Conservation (phyloP, 2,329 filamentous ascomycete genomes). For the Helicocarpus griseus region DNA sequence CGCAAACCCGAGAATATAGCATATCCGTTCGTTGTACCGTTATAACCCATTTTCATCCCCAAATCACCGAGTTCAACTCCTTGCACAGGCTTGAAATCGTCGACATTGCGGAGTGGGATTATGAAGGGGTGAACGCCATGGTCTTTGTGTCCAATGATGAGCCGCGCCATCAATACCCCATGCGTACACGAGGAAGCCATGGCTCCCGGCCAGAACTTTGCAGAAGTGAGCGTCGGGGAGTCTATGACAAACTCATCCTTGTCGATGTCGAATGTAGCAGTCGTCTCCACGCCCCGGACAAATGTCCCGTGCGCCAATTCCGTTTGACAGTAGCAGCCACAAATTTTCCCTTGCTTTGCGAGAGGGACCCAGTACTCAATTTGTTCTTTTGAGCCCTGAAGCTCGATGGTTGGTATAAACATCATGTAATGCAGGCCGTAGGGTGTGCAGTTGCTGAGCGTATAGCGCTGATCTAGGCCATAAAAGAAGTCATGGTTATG, state of each 20-base stretch:
- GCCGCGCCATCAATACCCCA: slow-evolving; percentile 20
- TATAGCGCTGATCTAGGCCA: slow-evolving; percentile 10
- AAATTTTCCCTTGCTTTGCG: slow-evolving; percentile 8
- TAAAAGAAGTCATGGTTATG: slow-evolving; percentile 18
- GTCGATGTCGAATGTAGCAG: slow-evolving; percentile 19
- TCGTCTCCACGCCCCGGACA: slow-evolving; percentile 23
- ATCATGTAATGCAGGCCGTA: slow-evolving; percentile 13
- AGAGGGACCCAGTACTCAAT: slow-evolving; percentile 9
- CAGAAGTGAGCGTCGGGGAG: slow-evolving; percentile 18
- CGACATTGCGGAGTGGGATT: slow-evolving; percentile 18
- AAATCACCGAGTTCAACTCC: slow-evolving; percentile 22
- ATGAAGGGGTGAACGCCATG: slow-evolving; percentile 23
- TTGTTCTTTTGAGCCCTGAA: slow-evolving; percentile 9
- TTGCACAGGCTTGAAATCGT: slow-evolving; percentile 15
- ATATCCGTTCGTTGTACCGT: slow-evolving; percentile 25
- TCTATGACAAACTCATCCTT: slow-evolving; percentile 23
- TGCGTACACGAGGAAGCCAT: slow-evolving; percentile 20
- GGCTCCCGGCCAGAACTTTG: slow-evolving; percentile 24
- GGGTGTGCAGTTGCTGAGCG: slow-evolving; percentile 11
- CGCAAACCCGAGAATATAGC: slow-evolving; percentile 23
- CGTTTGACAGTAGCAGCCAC: slow-evolving; percentile 19
- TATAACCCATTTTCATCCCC: slow-evolving; percentile 18
- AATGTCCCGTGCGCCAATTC: slow-evolving; percentile 24
- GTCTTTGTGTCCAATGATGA: slow-evolving; percentile 19
- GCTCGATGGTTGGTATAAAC: slow-evolving; percentile 13